Conservation (phyloP, 805 yeast genomes). For the Kuraishia ogatae region DNA sequence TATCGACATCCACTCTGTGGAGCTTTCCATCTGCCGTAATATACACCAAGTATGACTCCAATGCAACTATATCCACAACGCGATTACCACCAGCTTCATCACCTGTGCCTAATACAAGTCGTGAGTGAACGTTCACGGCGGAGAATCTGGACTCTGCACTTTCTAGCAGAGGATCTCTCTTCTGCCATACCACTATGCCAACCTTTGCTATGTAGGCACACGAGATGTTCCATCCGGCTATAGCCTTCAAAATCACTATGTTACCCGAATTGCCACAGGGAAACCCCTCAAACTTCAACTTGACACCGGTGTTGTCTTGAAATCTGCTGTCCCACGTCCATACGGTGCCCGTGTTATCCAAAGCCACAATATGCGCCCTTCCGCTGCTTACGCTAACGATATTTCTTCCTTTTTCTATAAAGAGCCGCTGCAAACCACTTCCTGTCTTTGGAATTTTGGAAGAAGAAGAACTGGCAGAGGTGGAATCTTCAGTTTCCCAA, state of each 20-base stretch:
- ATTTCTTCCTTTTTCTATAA: constrained; percentile 12
- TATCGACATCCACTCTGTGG: constrained; percentile 24
- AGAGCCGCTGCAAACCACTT: constrained; percentile 2
- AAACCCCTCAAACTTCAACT: constrained; percentile 27
- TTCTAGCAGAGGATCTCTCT: constrained; percentile 13
- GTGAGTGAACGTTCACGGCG: constrained; percentile 28
- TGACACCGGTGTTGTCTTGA: constrained; percentile 31
- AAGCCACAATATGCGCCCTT: constrained; percentile 52
- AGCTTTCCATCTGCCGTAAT: constrained; percentile 35
- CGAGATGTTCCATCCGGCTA: constrained; percentile 63
- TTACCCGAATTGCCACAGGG: neutral
- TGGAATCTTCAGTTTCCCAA: neutral
- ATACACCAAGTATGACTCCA: constrained; percentile 43
- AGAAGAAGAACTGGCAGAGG: too few relatives aligned
- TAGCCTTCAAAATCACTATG: constrained; percentile 25
- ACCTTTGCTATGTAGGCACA: constrained; percentile 37
- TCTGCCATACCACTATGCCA: constrained; percentile 55
- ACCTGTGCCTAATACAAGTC: constrained; percentile 31
- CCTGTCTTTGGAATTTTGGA: neutral
- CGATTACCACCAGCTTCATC: constrained; percentile 21
- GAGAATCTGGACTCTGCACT: constrained; percentile 12
- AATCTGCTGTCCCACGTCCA: constrained; percentile 55
- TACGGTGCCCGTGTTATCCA: constrained; percentile 38
- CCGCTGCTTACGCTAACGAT: constrained; percentile 52
- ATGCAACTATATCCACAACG: constrained; percentile 46